Percentiles rank a stretch among this genome's conserved stretches.
Conservation (phyloP, 306 rosid species). For the Crotalaria pallida region DNA sequence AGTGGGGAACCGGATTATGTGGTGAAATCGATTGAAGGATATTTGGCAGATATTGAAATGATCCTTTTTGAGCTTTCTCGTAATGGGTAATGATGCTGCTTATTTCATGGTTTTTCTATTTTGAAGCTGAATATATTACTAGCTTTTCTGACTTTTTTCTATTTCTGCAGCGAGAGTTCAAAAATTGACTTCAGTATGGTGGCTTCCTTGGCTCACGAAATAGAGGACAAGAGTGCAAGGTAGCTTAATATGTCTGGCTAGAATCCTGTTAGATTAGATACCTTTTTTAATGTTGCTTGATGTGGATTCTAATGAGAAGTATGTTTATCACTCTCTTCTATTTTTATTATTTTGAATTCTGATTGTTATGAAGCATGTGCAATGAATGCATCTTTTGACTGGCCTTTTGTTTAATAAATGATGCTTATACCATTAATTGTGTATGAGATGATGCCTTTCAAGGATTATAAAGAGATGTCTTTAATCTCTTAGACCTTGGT, state of each 20-base stretch:
- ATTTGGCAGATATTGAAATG: conserved; percentile 34
- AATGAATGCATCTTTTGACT: not conserved
- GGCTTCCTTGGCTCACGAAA: conserved; percentile 33
- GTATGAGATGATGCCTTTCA: not conserved
- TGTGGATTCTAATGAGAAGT: not conserved
- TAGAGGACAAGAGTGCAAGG: conserved; percentile 49
- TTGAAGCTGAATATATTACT: not conserved
- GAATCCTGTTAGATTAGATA: not conserved
- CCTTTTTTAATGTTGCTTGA: not conserved
- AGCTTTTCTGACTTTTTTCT: conserved; percentile 4
- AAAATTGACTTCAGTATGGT: conserved; percentile 27
- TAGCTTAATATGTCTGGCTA: conserved; percentile 16
- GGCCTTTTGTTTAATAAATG: not conserved
- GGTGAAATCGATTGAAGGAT: conserved; percentile 30
- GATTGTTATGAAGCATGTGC: not conserved
- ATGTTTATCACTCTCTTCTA: not conserved
- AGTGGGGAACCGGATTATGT: conserved; percentile 24
- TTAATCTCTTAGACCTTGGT: not conserved
- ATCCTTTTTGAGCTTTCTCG: conserved; percentile 37
- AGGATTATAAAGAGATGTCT: not conserved
- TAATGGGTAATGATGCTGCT: conserved; percentile 30
- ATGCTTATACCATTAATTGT: not conserved
- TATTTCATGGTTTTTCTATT: conserved; percentile 16
- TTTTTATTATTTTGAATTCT: not conserved
- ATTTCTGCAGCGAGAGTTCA: conserved; percentile 33